phyloP scores from a whole-genome alignment of 2,329 filamentous ascomycete genomes.

The Arthrobotrys megalospora region DNA sequence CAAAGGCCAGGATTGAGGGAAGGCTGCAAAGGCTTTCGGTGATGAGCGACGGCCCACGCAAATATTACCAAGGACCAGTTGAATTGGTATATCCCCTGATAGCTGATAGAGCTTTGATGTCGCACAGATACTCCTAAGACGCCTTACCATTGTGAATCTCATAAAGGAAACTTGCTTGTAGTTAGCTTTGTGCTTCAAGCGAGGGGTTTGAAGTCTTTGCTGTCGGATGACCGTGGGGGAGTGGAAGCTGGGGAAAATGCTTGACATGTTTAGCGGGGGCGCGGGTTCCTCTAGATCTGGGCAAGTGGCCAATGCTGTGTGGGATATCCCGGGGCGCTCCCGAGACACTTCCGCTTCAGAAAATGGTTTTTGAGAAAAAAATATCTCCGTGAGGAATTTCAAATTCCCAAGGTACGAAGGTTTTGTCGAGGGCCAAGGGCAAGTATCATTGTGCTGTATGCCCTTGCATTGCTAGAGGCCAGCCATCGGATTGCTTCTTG shows the following conservation, averaged over 20 bases:
- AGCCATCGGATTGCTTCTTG: constrained; percentile 3
- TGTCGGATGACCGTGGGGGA: constrained; percentile 40
- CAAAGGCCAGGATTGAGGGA: constrained; percentile 34
- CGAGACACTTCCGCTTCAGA: constrained; percentile 25
- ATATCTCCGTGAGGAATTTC: constrained; percentile 37
- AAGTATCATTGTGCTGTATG: constrained; percentile 3
- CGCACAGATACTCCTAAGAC: constrained; percentile 17
- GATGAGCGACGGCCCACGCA: constrained; percentile 53
- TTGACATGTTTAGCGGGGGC: constrained; percentile 48
- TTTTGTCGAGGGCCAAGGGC: neutral
- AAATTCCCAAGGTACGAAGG: neutral
- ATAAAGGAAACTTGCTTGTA: constrained; percentile 18
- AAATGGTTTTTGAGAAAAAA: constrained; percentile 6
- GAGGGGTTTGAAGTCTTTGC: neutral
- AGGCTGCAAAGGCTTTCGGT: constrained; percentile 48
- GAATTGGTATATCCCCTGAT: constrained; percentile 11
- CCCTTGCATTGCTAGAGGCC: constrained; percentile 21
- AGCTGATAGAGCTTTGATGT: constrained; percentile 27
- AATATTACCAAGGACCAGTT: constrained; percentile 15
- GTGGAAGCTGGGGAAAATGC: constrained; percentile 56
- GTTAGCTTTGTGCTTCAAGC: constrained; percentile 17
- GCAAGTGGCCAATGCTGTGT: constrained; percentile 31
- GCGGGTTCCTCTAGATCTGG: constrained; percentile 36
- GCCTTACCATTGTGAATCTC: constrained; percentile 26
- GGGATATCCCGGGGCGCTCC: constrained; percentile 40